A percentile compares a stretch with the other conserved stretches of the same genome.
phyloP scores from a whole-genome alignment of 768 basidiomycete genomes.

The Panaeolus papilionaceus region DNA sequence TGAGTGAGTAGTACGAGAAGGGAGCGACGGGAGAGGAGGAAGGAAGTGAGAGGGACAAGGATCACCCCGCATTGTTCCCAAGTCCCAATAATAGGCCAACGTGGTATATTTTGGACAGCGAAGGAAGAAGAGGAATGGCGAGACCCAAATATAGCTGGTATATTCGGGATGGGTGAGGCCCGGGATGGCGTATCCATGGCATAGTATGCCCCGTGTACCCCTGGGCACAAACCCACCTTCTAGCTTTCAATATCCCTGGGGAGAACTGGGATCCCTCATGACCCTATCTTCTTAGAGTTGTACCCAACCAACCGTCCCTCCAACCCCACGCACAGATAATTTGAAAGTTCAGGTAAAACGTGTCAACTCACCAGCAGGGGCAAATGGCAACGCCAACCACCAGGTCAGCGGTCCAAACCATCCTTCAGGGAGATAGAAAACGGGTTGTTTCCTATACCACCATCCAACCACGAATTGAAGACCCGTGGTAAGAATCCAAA shows the following conservation, averaged over 20 bases:
- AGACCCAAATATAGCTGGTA: background rate
- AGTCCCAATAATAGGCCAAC: slow-evolving; percentile 13
- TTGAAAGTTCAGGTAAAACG: background rate
- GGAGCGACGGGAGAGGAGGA: background rate
- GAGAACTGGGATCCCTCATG: too few relatives aligned
- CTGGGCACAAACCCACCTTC: background rate
- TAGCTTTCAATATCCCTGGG: background rate
- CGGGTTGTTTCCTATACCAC: slow-evolving; percentile 90
- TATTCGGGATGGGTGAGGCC: background rate
- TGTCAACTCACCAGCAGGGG: slow-evolving; percentile 71
- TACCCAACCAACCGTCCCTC: background rate
- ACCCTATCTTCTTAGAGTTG: background rate
- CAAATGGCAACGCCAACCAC: slow-evolving; percentile 91
- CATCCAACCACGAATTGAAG: slow-evolving; percentile 84
- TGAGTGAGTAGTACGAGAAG: background rate
- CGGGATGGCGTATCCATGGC: background rate
- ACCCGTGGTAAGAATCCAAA: slow-evolving; percentile 91
- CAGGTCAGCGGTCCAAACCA: slow-evolving; percentile 92
- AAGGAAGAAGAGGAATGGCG: background rate
- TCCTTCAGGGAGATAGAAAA: slow-evolving; percentile 90
- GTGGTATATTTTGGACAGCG: background rate
- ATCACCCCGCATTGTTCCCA: slow-evolving; percentile 9
- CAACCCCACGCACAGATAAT: background rate
- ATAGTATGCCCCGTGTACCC: background rate
- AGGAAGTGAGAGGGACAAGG: background rate